phyloP scores from a whole-genome alignment of 2,329 filamentous ascomycete genomes.

The Teratosphaeria nubilosa region DNA sequence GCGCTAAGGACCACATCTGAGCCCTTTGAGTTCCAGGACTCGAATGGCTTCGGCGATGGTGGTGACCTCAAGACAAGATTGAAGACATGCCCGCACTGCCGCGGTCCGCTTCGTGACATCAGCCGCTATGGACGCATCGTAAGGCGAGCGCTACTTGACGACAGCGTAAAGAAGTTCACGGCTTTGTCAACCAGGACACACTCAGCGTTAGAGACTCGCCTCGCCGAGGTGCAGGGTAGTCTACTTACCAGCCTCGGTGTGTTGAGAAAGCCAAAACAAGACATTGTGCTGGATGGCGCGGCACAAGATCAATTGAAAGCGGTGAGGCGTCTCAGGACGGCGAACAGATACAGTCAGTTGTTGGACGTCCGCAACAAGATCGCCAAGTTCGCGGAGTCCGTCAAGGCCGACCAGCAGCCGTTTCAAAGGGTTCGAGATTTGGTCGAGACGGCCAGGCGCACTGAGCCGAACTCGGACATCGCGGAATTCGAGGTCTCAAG shows the following conservation, averaged over 20 bases:
- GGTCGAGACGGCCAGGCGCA: conserved; percentile 32
- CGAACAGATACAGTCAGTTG: conserved; percentile 4
- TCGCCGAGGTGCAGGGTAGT: conserved; percentile 17
- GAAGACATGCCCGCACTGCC: conserved; percentile 50
- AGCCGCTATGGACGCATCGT: conserved; percentile 54
- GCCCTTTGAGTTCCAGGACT: neutral
- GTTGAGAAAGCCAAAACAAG: neutral
- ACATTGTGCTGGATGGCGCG: neutral
- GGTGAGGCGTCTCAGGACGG: neutral
- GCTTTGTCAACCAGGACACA: conserved; percentile 32
- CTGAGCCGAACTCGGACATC: conserved; percentile 10
- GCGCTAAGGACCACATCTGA: conserved; percentile 22
- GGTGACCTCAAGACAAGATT: conserved; percentile 22
- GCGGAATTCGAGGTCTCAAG: conserved; percentile 4
- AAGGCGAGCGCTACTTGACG: conserved; percentile 50
- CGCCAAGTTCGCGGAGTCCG: conserved; percentile 17
- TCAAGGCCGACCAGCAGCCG: conserved; percentile 40
- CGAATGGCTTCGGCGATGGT: neutral
- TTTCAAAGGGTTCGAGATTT: conserved; percentile 39
- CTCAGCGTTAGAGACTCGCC: conserved; percentile 28
- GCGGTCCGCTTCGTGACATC: conserved; percentile 48
- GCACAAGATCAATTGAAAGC: neutral
- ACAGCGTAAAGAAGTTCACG: conserved; percentile 56
- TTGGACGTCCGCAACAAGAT: conserved; percentile 11
- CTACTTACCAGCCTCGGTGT: conserved; percentile 3